Conservation (phyloP, 202 grass and related monocot species). For the Cymbopogon flexuosus region DNA sequence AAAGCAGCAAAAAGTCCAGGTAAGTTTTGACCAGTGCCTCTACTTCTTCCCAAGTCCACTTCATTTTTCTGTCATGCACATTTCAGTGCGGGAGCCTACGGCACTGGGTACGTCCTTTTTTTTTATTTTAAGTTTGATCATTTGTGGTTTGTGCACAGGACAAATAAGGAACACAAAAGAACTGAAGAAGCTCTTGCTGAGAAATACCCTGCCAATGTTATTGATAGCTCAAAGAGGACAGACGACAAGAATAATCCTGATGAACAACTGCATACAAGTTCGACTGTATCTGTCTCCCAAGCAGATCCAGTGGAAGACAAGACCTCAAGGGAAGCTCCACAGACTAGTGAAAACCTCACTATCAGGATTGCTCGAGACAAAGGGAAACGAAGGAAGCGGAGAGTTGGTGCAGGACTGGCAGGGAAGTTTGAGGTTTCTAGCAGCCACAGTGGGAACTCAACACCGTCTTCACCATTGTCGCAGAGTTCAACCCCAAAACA, state of each 20-base stretch:
- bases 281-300: constrained; percentile 24
- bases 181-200: constrained; percentile 38
- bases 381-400: constrained; percentile 59
- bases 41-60: background rate
- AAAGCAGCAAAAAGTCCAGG: constrained; percentile 68
- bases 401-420: constrained; percentile 48
- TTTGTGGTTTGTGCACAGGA: constrained; percentile 49
- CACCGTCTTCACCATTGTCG: constrained; percentile 69
- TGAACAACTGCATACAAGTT: constrained; percentile 44
- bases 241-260: constrained; percentile 34
- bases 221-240: constrained; percentile 38
- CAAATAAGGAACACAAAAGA: constrained; percentile 52
- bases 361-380: constrained; percentile 73
- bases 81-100: no score
- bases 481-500: constrained; percentile 68
- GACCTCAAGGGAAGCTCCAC: constrained; percentile 32
- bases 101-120: no score
- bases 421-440: constrained; percentile 89
- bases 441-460: constrained; percentile 90
- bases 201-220: constrained; percentile 35
- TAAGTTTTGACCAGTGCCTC: constrained; percentile 16
- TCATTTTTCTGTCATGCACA: background rate
- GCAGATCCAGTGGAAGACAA: constrained; percentile 44
- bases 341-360: constrained; percentile 59
- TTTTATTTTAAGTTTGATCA: constrained; percentile 21